A percentile compares a stretch with the other conserved stretches of the same genome.
These are phyloP conservation scores for Ascochyta lentis DNA, from an alignment of 2,329 filamentous ascomycete genomes.

Conservation along the genomic window DNA sequence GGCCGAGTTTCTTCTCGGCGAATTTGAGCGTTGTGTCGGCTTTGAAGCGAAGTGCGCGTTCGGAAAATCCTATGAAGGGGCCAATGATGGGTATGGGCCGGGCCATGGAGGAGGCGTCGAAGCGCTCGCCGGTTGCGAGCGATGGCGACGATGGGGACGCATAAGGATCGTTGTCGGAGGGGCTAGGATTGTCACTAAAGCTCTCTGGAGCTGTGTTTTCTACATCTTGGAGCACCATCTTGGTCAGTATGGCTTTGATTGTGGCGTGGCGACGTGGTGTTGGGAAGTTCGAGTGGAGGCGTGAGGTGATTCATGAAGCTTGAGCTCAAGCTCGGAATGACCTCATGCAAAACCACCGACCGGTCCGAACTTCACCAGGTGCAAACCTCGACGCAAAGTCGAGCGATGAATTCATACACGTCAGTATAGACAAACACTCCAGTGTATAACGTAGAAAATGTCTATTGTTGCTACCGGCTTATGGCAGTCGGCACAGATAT, in stretches of 20 bases:
- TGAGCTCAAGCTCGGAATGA: conserved; percentile 30
- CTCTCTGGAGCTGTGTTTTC: conserved; percentile 38
- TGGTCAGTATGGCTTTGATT: conserved; percentile 8
- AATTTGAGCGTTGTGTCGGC: conserved; percentile 43
- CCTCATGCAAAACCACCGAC: conserved; percentile 29
- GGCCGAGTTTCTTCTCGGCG: conserved; percentile 43
- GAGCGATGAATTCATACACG: not conserved
- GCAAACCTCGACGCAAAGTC: not conserved
- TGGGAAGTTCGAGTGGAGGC: conserved; percentile 24
- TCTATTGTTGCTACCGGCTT: conserved; percentile 4
- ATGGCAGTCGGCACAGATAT: conserved; percentile 2
- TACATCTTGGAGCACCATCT: conserved; percentile 53
- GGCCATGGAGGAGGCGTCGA: conserved; percentile 50
- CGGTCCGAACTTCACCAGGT: conserved; percentile 17
- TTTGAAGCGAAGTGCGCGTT: conserved; percentile 33
- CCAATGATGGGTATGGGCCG: conserved; percentile 46
- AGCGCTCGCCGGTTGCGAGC: conserved; percentile 22
- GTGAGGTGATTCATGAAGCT: conserved; percentile 23
- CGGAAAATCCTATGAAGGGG: conserved; percentile 39
- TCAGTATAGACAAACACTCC: too few relatives aligned
- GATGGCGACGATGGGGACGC: conserved; percentile 28
- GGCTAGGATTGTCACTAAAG: conserved; percentile 40
- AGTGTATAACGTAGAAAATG: not conserved
- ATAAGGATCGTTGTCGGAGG: conserved; percentile 50
- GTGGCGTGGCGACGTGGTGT: conserved; percentile 27